These are phyloP conservation scores for Phoenix dactylifera DNA, from an alignment of 176 grass and related monocot genomes.

Conservation along the genomic window DNA sequence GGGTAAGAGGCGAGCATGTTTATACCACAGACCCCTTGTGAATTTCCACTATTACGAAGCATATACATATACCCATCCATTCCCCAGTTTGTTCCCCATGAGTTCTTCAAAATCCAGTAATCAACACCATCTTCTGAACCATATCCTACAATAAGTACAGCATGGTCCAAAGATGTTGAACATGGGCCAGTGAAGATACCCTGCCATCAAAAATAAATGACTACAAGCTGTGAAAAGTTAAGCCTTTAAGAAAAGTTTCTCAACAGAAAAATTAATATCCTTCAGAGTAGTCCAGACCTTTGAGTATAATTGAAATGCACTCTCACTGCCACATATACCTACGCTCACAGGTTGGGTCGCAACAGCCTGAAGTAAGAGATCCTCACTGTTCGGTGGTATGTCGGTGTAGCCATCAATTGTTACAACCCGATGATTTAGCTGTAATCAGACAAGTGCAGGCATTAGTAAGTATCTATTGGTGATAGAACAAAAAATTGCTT, in stretches of 20 bases:
- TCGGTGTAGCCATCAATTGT: slow-evolving; percentile 83
- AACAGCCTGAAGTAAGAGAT: slow-evolving; percentile 73
- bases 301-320: slow-evolving; percentile 80
- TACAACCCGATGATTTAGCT: slow-evolving; percentile 75
- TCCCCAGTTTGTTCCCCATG: slow-evolving; percentile 87
- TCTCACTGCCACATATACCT: slow-evolving; percentile 88
- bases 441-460: slow-evolving; percentile 12
- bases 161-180: slow-evolving; percentile 83
- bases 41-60: slow-evolving; percentile 47
- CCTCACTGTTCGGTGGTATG: slow-evolving; percentile 58
- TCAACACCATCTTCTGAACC: slow-evolving; percentile 68
- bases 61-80: slow-evolving; percentile 86
- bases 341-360: slow-evolving; percentile 84
- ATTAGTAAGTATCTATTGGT: no score
- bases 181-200: slow-evolving; percentile 94
- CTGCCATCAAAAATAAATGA: slow-evolving; percentile 31
- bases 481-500: no score
- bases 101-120: slow-evolving; percentile 97
- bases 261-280: not conserved
- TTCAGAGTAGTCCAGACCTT: slow-evolving; percentile 35
- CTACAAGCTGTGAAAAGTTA: not conserved
- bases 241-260: not conserved
- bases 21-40: slow-evolving; percentile 67
- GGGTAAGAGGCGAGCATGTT: slow-evolving; percentile 89
- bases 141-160: slow-evolving; percentile 92